Evolutionary conservation across 495 filamentous ascomycete genomes (phyloP).

Genomic region (Amorphotheca resinae): DNA sequence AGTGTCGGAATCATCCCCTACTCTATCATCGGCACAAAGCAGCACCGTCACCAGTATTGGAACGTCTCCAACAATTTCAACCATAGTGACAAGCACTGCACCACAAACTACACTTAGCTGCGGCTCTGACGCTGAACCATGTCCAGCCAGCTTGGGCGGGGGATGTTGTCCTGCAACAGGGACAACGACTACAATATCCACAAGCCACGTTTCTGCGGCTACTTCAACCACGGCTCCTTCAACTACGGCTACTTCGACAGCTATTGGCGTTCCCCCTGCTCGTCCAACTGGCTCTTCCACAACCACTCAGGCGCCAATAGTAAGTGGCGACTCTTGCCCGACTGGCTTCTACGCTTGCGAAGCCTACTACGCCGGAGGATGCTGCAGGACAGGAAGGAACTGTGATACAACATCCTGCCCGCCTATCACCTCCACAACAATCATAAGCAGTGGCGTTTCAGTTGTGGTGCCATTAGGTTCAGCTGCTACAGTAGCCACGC

Average conservation of each 20-base stretch:
- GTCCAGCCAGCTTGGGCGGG: conserved; percentile 35
- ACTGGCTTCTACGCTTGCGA: conserved; percentile 65
- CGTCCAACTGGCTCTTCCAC: conserved; percentile 25
- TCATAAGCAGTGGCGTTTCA: conserved; percentile 49
- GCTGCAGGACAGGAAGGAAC: conserved; percentile 65
- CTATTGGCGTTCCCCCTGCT: conserved; percentile 24
- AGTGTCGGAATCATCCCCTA: conserved; percentile 18
- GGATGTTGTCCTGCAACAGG: conserved; percentile 49
- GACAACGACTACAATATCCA: conserved; percentile 26
- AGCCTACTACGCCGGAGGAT: conserved; percentile 49
- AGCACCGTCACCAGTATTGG: conserved; percentile 18
- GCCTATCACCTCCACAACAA: conserved; percentile 40
- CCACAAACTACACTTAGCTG: conserved; percentile 32
- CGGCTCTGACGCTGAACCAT: conserved; percentile 44
- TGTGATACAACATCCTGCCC: conserved; percentile 51
- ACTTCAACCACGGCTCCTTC: conserved; percentile 18
- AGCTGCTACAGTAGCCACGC: conserved; percentile 18
- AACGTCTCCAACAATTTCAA: conserved; percentile 21
- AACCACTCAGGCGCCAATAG: conserved; percentile 4
- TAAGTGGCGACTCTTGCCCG: conserved; percentile 41
- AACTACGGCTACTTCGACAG: conserved; percentile 21
- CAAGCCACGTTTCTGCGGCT: conserved; percentile 9
- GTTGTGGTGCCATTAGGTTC: conserved; percentile 47
- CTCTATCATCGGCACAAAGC: conserved; percentile 17
- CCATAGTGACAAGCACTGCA: conserved; percentile 19